These are phyloP conservation scores for Globisporangium okanoganense DNA, from an alignment of 352 stramenopile genomes.

Conservation along the genomic window DNA sequence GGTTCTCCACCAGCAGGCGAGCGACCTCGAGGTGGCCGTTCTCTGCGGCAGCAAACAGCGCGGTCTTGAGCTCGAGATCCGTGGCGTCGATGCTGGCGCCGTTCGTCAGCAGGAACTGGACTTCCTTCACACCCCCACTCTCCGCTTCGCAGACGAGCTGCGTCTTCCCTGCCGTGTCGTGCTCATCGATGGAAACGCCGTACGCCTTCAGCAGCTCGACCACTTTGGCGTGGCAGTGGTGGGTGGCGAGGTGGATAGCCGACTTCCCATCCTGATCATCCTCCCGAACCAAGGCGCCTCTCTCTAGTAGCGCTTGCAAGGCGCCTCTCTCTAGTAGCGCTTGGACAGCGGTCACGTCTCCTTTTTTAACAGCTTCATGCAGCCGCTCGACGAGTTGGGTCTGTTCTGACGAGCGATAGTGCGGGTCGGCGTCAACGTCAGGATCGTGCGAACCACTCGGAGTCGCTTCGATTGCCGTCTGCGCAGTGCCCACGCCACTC, in stretches of 20 bases:
- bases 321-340: no score
- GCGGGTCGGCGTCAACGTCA: neutral
- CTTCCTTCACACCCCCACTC: neutral
- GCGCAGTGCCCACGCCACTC: neutral
- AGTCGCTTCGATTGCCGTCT: neutral
- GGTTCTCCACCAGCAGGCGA: neutral
- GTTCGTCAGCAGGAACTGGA: neutral
- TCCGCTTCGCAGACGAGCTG: neutral
- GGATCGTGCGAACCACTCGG: neutral
- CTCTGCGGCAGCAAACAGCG: slow-evolving; percentile 4
- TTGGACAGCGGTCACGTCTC: neutral
- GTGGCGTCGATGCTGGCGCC: neutral
- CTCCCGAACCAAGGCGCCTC: neutral
- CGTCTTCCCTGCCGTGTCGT: neutral
- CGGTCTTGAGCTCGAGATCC: neutral
- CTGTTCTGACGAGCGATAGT: neutral
- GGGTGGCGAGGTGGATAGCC: neutral
- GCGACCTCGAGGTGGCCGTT: neutral
- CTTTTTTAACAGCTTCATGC: neutral
- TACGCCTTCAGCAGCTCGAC: neutral
- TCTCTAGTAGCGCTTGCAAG: neutral
- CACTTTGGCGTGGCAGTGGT: neutral
- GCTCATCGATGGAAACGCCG: neutral
- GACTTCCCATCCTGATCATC: neutral
- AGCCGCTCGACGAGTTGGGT: neutral